These are phyloP conservation scores for Coccomyxa subellipsoidea DNA, from an alignment of 163 green algal genomes.

Conservation along the genomic window DNA sequence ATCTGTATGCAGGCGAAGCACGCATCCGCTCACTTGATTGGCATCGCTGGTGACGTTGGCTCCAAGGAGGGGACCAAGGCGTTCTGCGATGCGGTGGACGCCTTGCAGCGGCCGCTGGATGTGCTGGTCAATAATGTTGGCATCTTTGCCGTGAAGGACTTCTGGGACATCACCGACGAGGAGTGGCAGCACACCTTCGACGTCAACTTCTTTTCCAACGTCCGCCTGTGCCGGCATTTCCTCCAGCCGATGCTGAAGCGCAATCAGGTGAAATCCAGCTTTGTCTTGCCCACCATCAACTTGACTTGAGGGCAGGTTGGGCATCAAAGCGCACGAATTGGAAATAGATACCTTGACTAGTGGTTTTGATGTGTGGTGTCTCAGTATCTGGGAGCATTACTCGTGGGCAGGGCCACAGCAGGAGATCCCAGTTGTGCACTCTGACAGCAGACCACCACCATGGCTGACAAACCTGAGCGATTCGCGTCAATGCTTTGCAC, in stretches of 20 bases:
- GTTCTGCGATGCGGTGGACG: not conserved
- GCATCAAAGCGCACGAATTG: not conserved
- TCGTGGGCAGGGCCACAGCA: too few species aligned
- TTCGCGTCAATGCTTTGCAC: too few species aligned
- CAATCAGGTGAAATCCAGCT: not conserved
- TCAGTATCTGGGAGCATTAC: too few species aligned
- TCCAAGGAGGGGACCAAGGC: not conserved
- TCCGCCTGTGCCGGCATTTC: slow-evolving; percentile 10
- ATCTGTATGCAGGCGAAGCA: not conserved
- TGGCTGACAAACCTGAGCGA: too few species aligned
- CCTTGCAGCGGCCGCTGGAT: not conserved
- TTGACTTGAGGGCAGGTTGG: not conserved
- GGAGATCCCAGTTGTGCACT: too few species aligned
- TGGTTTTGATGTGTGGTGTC: too few species aligned
- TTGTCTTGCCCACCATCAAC: not conserved
- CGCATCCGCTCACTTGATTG: not conserved
- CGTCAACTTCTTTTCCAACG: slow-evolving; percentile 6
- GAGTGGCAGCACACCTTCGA: slow-evolving; percentile 11
- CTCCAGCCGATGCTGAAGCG: slow-evolving; percentile 13
- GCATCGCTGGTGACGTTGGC: slow-evolving; percentile 8
- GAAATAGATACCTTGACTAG: too few species aligned
- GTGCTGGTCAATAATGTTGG: not conserved
- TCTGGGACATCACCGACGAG: slow-evolving; percentile 14
- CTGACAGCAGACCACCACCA: too few species aligned
- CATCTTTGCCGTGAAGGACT: slow-evolving; percentile 11